Conservation (phyloP, 768 basidiomycete genomes). For the Pulveroboletus sp. region DNA sequence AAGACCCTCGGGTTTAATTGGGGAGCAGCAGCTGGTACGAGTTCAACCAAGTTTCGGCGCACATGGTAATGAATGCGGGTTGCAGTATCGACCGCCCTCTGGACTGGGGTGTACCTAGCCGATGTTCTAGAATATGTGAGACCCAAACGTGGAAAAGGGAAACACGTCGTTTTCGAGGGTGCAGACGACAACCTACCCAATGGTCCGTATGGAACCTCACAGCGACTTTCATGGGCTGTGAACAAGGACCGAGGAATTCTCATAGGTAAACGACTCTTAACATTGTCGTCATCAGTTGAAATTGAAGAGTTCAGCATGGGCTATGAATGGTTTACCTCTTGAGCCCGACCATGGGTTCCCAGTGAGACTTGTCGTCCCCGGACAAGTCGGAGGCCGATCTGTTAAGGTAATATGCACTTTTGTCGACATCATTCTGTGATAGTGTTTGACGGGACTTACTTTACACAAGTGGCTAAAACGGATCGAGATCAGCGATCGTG, state of each 20-base stretch:
- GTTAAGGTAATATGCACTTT: constrained; percentile 35
- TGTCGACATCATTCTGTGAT: not conserved
- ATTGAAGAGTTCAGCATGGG: constrained; percentile 37
- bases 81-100: constrained; percentile 51
- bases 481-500: constrained; percentile 49
- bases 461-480: constrained; percentile 51
- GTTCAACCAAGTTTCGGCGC: too few species aligned
- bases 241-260: constrained; percentile 50
- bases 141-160: constrained; percentile 35
- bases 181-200: constrained; percentile 54
- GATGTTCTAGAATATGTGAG: constrained; percentile 49
- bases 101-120: constrained; percentile 56
- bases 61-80: too few species aligned
- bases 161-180: constrained; percentile 61
- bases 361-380: constrained; percentile 58
- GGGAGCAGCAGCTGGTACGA: constrained; percentile 45
- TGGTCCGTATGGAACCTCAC: constrained; percentile 58
- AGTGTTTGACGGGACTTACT: not conserved
- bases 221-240: constrained; percentile 44
- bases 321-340: constrained; percentile 59
- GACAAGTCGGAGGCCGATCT: constrained; percentile 59
- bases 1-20: constrained; percentile 57
- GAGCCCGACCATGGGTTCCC: constrained; percentile 67
- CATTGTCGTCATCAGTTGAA: not conserved
- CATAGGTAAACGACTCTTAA: constrained; percentile 30